Evolutionary conservation across 805 yeast species (phyloP).

Genomic region (Spathaspora girioi): DNA sequence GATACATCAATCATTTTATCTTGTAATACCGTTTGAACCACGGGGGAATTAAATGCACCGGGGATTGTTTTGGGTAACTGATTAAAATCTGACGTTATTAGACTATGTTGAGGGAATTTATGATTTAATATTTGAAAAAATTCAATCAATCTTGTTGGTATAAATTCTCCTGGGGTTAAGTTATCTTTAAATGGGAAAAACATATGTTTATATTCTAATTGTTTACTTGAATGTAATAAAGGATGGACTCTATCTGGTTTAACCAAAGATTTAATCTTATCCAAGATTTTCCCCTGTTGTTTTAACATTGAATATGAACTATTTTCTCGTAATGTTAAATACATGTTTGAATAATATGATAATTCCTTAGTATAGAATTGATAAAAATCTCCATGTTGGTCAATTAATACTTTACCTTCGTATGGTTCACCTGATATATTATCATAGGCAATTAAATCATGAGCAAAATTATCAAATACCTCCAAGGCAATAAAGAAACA

Average conservation of each 20-base stretch:
- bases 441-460: constrained; percentile 77
- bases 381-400: constrained; percentile 68
- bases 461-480: constrained; percentile 81
- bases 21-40: constrained; percentile 71
- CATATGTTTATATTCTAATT: constrained; percentile 43
- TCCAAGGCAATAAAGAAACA: constrained; percentile 79
- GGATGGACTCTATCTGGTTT: constrained; percentile 51
- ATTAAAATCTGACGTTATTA: constrained; percentile 70
- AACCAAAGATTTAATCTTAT: constrained; percentile 22
- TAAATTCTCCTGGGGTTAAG: constrained; percentile 68
- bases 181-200: constrained; percentile 65
- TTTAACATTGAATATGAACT: constrained; percentile 37
- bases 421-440: constrained; percentile 60
- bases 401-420: constrained; percentile 76
- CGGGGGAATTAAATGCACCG: constrained; percentile 68
- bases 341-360: constrained; percentile 53
- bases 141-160: constrained; percentile 73
- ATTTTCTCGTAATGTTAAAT: constrained; percentile 51
- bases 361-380: constrained; percentile 67
- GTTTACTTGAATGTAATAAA: constrained; percentile 44
- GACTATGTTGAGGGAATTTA: constrained; percentile 70
- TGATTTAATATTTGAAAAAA: constrained; percentile 59
- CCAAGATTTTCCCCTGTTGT: constrained; percentile 14
- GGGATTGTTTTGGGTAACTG: constrained; percentile 41
- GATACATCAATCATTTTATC: constrained; percentile 65